phyloP scores from a whole-genome alignment of 306 rosid species.

The Malus sieversii region DNA sequence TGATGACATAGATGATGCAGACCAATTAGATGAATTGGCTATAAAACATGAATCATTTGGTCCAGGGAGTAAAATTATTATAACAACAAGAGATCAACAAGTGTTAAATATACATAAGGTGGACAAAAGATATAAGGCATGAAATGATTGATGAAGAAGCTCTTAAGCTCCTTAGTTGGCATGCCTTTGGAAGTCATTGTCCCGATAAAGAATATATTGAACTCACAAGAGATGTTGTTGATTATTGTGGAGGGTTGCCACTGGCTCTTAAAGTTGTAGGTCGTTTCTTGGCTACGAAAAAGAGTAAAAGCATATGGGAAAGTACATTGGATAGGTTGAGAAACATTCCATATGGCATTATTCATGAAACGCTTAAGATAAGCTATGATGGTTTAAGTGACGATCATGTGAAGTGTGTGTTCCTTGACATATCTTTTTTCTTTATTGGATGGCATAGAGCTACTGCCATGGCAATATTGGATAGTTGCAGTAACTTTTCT shows the following conservation, averaged over 20 bases:
- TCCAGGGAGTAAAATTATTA: not conserved
- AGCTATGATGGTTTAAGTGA: constrained; percentile 13
- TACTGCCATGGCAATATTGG: constrained; percentile 13
- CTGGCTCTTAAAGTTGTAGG: constrained; percentile 36
- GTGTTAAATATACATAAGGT: not conserved
- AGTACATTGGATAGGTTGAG: constrained; percentile 18
- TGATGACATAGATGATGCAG: too few species aligned
- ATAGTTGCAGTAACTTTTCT: constrained; percentile 22
- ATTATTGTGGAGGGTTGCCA: constrained; percentile 31
- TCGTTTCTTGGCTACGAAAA: constrained; percentile 12
- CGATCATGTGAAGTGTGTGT: constrained; percentile 12
- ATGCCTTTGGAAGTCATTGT: constrained; percentile 17
- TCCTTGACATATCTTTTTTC: constrained; percentile 32
- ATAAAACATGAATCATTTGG: too few species aligned
- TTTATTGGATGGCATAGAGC: constrained; percentile 11
- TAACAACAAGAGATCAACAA: constrained; percentile 16
- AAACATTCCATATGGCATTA: not conserved
- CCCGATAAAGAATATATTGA: not conserved
- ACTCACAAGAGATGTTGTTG: not conserved
- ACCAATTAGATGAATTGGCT: too few species aligned
- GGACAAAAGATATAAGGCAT: not conserved
- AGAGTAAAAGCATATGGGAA: constrained; percentile 8
- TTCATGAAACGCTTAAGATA: constrained; percentile 18
- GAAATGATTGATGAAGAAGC: constrained; percentile 17
- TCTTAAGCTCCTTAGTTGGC: constrained; percentile 18